These are phyloP conservation scores for Cicer yamashitae DNA, from an alignment of 306 rosid species.

Conservation along the genomic window DNA sequence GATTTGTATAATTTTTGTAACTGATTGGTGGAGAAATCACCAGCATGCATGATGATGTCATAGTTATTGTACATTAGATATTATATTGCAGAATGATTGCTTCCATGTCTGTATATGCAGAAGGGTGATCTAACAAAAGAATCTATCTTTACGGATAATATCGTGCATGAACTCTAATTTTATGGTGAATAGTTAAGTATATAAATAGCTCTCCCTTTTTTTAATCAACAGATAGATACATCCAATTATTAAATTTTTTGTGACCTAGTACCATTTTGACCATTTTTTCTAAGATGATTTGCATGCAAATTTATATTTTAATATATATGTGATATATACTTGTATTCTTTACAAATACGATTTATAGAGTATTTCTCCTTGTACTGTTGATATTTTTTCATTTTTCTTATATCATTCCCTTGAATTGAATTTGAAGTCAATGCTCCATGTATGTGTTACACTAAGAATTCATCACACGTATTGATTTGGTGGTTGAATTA, in stretches of 20 bases:
- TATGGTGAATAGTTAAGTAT: neutral
- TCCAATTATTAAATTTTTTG: no score
- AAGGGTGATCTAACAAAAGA: conserved; percentile 43
- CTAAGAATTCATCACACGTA: no score
- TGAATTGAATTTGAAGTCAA: no score
- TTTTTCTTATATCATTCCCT: no score
- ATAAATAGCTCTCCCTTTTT: neutral
- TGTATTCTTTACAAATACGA: no score
- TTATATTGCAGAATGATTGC: conserved; percentile 42
- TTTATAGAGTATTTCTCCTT: no score
- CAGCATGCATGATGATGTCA: conserved; percentile 43
- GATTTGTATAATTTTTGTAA: conserved; percentile 27
- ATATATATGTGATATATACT: no score
- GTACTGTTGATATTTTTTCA: no score
- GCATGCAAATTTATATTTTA: neutral
- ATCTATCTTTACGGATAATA: conserved; percentile 34
- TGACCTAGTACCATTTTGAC: no score
- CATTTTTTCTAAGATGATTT: no score
- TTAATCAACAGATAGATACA: neutral
- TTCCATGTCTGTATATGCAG: conserved; percentile 44
- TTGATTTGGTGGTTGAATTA: no score
- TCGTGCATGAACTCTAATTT: conserved; percentile 26
- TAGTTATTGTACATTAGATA: conserved; percentile 23
- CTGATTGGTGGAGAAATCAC: conserved; percentile 45
- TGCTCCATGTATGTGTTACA: no score